Conservation (phyloP, 108 stramenopile genomes). For the Cyclotella sp. region DNA sequence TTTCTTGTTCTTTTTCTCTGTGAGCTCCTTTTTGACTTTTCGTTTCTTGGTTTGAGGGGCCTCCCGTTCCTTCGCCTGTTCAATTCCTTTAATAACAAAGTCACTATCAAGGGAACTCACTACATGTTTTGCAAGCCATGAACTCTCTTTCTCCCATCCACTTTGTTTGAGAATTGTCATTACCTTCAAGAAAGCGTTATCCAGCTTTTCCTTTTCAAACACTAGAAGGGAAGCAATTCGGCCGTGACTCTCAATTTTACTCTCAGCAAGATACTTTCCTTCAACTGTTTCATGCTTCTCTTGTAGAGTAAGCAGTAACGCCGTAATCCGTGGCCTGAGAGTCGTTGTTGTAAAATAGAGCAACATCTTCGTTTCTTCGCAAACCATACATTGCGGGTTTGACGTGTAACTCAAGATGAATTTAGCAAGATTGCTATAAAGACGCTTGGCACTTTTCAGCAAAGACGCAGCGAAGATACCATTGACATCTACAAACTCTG, state of each 20-base stretch:
- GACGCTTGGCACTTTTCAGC: slow-evolving; percentile 45
- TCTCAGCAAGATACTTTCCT: slow-evolving; percentile 51
- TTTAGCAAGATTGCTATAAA: slow-evolving; percentile 40
- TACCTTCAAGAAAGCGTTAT: slow-evolving; percentile 50
- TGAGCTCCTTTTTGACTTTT: slow-evolving; percentile 25
- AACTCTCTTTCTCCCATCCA: slow-evolving; percentile 38
- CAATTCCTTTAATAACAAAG: slow-evolving; percentile 34
- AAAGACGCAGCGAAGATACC: slow-evolving; percentile 46
- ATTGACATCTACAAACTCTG: slow-evolving; percentile 38
- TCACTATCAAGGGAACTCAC: slow-evolving; percentile 31
- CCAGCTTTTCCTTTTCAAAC: slow-evolving; percentile 55
- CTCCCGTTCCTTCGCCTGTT: slow-evolving; percentile 42
- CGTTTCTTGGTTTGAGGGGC: slow-evolving; percentile 48
- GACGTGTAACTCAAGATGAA: slow-evolving; percentile 37
- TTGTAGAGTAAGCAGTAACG: slow-evolving; percentile 35
- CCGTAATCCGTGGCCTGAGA: slow-evolving; percentile 34
- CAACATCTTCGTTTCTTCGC: slow-evolving; percentile 28
- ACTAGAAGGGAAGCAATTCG: slow-evolving; percentile 45
- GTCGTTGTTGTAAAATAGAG: slow-evolving; percentile 34
- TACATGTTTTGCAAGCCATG: slow-evolving; percentile 50
- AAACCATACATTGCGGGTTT: slow-evolving; percentile 30
- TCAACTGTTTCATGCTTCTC: slow-evolving; percentile 41
- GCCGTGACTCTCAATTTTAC: slow-evolving; percentile 54
- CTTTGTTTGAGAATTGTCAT: slow-evolving; percentile 35
- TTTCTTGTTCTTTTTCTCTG: slow-evolving; percentile 22